Percentiles rank a stretch among this genome's conserved stretches.
phyloP scores from a whole-genome alignment of 257 asterid species.

The Mitragyna speciosa region DNA sequence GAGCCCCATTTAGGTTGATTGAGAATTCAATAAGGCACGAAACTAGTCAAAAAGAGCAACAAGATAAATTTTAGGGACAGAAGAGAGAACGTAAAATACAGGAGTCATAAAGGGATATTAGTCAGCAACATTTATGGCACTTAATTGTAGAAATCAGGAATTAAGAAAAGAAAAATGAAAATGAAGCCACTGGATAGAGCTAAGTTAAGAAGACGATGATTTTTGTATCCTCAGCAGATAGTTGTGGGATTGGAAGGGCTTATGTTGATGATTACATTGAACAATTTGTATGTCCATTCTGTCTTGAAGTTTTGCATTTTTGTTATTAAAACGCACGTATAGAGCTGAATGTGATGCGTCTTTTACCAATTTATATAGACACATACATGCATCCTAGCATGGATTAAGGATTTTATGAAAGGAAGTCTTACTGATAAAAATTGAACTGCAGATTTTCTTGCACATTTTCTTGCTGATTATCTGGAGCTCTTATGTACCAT shows the following conservation, averaged over 20 bases:
- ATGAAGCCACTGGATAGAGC: background rate
- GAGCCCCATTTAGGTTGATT: background rate
- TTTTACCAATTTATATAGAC: background rate
- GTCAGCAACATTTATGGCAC: background rate
- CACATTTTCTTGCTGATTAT: background rate
- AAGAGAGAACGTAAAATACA: background rate
- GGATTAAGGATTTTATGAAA: background rate
- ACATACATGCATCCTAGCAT: background rate
- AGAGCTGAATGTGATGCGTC: background rate
- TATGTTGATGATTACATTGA: background rate
- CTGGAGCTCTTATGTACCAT: slow-evolving; percentile 11
- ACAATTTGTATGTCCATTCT: background rate
- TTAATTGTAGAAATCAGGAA: slow-evolving; percentile 1
- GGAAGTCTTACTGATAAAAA: background rate
- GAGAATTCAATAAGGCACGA: background rate
- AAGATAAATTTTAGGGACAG: background rate
- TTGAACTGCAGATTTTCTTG: slow-evolving; percentile 20
- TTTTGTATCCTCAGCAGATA: background rate
- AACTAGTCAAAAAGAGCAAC: background rate
- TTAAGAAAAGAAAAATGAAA: background rate
- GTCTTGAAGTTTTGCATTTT: background rate
- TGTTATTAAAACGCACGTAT: background rate
- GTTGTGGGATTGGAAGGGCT: background rate
- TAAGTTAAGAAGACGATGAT: background rate
- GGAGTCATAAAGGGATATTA: background rate